Base-by-base conservation (phyloP, 2,329 filamentous ascomycete genomes). In the Calonectria leucothoes region DNA sequence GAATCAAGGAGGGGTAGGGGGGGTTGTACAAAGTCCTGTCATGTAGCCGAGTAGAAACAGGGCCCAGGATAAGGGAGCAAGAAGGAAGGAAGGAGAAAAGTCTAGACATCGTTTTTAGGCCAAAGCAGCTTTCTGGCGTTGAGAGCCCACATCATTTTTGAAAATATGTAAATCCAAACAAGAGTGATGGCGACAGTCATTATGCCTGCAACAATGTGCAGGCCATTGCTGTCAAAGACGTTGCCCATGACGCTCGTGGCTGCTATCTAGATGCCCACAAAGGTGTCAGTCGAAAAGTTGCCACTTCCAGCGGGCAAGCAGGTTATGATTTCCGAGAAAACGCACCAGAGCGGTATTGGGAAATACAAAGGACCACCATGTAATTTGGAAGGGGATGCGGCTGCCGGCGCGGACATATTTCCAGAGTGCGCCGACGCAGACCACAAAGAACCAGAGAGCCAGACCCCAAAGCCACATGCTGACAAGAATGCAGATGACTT, bases 381-480 rank as follows among this genome's bases (percentile, higher is more conserved):
- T 94, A 94, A 97, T 96, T 23, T 94, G 93, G 80, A 96, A 97
- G 5, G 91, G 89, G 86, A 95, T 91, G 72, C 88, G 89, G 45
- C 89, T 88, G 14, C 89, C 86, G 2, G 85, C 82, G 0, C 88
- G 86, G 25, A 92, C 87, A 65, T 93, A 92, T 35, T 92, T 93
- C 88, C 90, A 93, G 72, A 96, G 90, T 2, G 94, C 94, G 2
- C 94, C 93, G n/a, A 94, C 89, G 1, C 92, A 93, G 14, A 97
- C 92, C 71, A 96, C 86, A 83, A 96, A 96, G 86, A 96, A 97
- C 92, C 94, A 97, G 33, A 95, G 84, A 31, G 94, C 93, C n/a
- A 97, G 85, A 0, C 92, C 94, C 93, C 94, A 97, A 4, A 97
- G 88, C 94, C 94, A 97, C 14, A 97, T 85, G 0, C 92, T 92